Base-by-base conservation (phyloP, 169 alveolate genomes). In the Besnoitia besnoiti region DNA sequence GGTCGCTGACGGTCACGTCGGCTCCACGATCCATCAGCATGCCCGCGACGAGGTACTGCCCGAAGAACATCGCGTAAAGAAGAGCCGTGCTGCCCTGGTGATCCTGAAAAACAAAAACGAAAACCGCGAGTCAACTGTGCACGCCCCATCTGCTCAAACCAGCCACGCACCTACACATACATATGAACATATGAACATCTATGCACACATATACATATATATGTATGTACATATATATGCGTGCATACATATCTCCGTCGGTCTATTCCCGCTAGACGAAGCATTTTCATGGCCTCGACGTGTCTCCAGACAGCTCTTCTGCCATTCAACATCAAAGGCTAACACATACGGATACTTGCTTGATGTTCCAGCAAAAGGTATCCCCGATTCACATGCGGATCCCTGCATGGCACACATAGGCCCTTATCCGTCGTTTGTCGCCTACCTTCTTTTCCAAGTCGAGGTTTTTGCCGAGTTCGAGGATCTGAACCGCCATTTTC, bases 401-500 rank as follows among this genome's bases (percentile, higher is more conserved):
- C 30, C 85, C 30, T 19, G 16, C 1, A 76, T 19, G 40, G 77
- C 40, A 61, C 42, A 46, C 0, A 50, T n/a, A n/a, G n/a, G n/a
- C n/a, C n/a, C n/a, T 51, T 51, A 14, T 51, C 24, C 67, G 14
- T 51, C 67, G 46, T 73, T 8, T 10, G 39, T 37, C 46, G 14
- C 67, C n/a, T 19, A 92, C 94, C 94, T 79, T 89, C 27, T 89
- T 90, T 79, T 92, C 94, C 51, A 87, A 90, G 90, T 96, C 96
- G 85, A 95, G 92, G 44, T 94, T 93, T 75, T 93, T 90, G 30
- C 94, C 96, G 85, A 94, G 95, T 46, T 95, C 96, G 33, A 97
- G 84, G 49, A 96, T 95, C 37, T 95, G 93, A 79, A 82, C 35
- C 24, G 97, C 98, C 85, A 97, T 79, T 21, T 85, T 91, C 90